phyloP scores from a whole-genome alignment of 306 rosid species.

The Prunus fruticosa region DNA sequence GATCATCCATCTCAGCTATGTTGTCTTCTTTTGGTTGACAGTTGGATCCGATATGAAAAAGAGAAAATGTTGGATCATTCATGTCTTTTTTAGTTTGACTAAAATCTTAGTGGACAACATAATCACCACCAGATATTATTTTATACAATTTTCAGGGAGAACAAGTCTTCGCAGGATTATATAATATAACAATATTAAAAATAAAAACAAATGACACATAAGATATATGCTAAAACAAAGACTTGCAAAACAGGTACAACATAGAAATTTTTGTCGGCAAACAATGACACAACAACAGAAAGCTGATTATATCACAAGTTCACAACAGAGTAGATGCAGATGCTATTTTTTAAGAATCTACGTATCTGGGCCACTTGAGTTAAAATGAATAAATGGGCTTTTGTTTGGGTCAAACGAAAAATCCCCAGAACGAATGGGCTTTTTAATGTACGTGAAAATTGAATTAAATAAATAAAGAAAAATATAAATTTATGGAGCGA shows the following conservation, averaged over 20 bases:
- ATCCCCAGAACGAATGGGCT: neutral
- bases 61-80: neutral
- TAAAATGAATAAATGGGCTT: neutral
- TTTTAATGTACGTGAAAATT: neutral
- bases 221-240: neutral
- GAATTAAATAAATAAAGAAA: neutral
- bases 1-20: neutral
- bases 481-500: too few species aligned
- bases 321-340: too few species aligned
- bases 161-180: neutral
- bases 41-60: neutral
- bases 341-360: neutral
- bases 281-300: neutral
- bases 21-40: neutral
- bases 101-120: neutral
- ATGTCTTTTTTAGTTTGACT: neutral
- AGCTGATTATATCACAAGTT: neutral
- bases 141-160: neutral
- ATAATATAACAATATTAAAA: neutral
- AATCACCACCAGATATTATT: neutral
- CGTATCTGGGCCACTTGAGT: neutral
- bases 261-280: neutral
- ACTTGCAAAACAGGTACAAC: neutral
- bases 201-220: neutral
- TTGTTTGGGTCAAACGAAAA: neutral